Base-by-base conservation (phyloP, 2,329 filamentous ascomycete genomes). In the Apiospora saccharicola region DNA sequence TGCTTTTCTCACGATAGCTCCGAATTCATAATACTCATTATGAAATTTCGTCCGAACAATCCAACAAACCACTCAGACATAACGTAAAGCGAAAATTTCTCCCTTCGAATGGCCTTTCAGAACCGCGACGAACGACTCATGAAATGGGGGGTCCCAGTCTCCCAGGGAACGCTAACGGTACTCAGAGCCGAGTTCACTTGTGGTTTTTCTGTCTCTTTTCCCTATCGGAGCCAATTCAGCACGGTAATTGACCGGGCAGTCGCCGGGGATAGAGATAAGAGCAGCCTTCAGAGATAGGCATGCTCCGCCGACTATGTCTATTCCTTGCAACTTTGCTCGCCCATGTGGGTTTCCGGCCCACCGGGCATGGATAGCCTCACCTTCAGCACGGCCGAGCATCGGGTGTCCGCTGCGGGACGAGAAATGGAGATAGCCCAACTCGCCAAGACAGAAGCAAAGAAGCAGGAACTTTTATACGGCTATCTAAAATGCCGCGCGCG, bases 281-380 rank as follows among this genome's bases (percentile, higher is more conserved):
- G 10, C 30, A 41, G 22, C 13, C 34, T 37, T 41, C n/a, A 16
- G 22, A 41, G 57, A 64, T 64, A 64, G 57, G 57, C 57, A 64
- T 41, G 14, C 57, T 64, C 57, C 57, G 34, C 57, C 57, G 57
- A 41, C 57, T 64, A 64, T 22, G 3, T 64, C 22, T 10, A n/a
- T 64, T 64, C 57, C 57, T 41, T 64, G 57, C 57, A 64, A 24
- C 57, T 34, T 64, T 64, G 53, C 57, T 13, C 19, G 34, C 34
- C 57, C 57, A 64, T 64, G 57, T 64, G 57, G 57, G 57, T 64
- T 64, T 30, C 30, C 34, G 53, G 53, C 53, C 53, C 53, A 61
- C 53, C 53, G 14, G 53, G 53, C 53, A 61, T 61, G 53, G 53
- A 61, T 61, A 37, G 30, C 53, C 30, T 61, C 53, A 61, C 53